Base-by-base conservation (phyloP, 192 early-diverging fungal species). In the Coemansia sp. region DNA sequence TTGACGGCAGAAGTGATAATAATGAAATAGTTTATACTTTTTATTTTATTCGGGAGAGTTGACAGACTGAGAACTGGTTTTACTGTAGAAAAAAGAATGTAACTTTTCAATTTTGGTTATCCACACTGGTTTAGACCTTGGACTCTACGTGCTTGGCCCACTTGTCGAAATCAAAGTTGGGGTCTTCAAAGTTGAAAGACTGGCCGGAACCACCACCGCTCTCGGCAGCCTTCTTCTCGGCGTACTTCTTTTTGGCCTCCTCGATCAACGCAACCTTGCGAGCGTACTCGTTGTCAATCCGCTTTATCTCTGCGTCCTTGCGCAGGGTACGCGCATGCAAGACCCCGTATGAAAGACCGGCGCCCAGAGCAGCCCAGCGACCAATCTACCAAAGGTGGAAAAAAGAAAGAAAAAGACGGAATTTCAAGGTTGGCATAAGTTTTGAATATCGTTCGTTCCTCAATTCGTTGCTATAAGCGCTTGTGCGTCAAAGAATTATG, bases 191-290 rank as follows among this genome's bases (percentile, higher is more conserved):
- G 71, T 79, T 72, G 31, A 79, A 79, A 40, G 35, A 52, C 35
- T 57, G 53, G 34, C 35, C 39, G 25, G 10, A 21, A n/a, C 31
- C 7, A 23, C 51, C 39, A 15, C 67, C 67, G 58, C 65, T 58
- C 55, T 61, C 48, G 18, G 56, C 53, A 18, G 78, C 58, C 68
- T 75, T 72, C 33, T 61, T 39, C 49, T 71, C 79, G 16, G 79
- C 74, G 45, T 60, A 82, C 68, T 82, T 72, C 60, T 59, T 77
- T 68, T 77, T 82, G 43, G 79, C 79, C 58, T 82, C 79, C 59
- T 72, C 74, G 40, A 82, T 82, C 67, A 82, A 56, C 1, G 73
- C 67, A 28, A 82, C 67, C 71, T 82, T 76, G 74, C 64, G 79
- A 4, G 58, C 70, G 43, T 82, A 77, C 39, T 71, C 68, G 29